Percentiles rank a stretch among this genome's conserved stretches.
phyloP scores from a whole-genome alignment of 1,284 basidiomycete genomes.

The Schizophyllum amplum region DNA sequence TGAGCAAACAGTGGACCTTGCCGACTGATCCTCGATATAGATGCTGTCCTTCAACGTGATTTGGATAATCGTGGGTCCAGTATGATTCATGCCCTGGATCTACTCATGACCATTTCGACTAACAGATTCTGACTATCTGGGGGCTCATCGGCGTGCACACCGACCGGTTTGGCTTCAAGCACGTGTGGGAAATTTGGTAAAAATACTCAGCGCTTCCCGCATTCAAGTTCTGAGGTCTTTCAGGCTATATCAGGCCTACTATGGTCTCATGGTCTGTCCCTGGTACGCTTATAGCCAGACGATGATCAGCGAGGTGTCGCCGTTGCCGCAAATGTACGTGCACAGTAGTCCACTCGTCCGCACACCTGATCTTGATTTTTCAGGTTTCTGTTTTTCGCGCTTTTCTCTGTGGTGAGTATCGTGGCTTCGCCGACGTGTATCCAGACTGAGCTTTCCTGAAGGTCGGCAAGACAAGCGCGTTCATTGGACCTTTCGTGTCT shows the following conservation, averaged over 20 bases:
- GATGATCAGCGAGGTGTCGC: conserved; percentile 80
- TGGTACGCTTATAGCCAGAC: conserved; percentile 84
- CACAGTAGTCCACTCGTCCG: background rate
- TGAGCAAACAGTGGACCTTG: background rate
- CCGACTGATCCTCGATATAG: conserved; percentile 22
- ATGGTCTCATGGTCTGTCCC: conserved; percentile 73
- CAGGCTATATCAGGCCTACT: conserved; percentile 65
- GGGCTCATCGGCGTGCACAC: conserved; percentile 74
- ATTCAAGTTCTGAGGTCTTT: too few relatives aligned
- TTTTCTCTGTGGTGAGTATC: conserved; percentile 66
- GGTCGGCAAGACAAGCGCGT: conserved; percentile 75
- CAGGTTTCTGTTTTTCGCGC: conserved; percentile 73
- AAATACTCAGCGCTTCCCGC: too few relatives aligned
- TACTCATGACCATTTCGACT: background rate
- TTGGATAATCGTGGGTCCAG: conserved; percentile 53
- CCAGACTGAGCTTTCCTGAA: conserved; percentile 14
- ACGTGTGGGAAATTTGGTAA: conserved; percentile 75
- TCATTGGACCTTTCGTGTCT: conserved; percentile 75
- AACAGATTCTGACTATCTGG: conserved; percentile 62
- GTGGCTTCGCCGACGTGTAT: too few relatives aligned
- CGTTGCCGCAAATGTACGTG: conserved; percentile 58
- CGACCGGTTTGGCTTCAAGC: conserved; percentile 70
- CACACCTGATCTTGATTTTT: background rate
- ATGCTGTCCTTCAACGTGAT: conserved; percentile 68
- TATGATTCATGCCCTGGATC: background rate